Evolutionary conservation across 2,329 filamentous ascomycete species (phyloP), one percentile per base, ranked within the genome.

Genomic region (Coniochaeta pulveracea): DNA sequence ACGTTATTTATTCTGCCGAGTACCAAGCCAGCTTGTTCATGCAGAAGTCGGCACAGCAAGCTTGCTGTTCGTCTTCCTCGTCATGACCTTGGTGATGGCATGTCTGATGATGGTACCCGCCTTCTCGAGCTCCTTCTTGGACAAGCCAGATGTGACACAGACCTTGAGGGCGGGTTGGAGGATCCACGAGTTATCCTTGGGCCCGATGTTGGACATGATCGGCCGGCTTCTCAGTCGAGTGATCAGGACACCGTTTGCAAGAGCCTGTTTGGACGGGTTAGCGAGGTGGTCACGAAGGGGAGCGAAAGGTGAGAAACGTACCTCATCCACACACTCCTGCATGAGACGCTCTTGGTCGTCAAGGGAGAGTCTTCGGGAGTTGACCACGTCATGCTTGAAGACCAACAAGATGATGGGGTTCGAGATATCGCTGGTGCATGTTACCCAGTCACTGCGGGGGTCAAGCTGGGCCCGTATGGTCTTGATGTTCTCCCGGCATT

Each of bases 271-370:
- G 26, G 10, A 27, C 14, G 18, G 6, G 11, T 4, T 15, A 10
- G 26, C n/a, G 18, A 12, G 7, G 4, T 6, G 26, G 19, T 16
- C 7, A 30, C 18, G 10, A 23, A 33, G 34, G 26, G 39, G 35
- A 9, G 10, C 28, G 33, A 15, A 19, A 12, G 10, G 21, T 14
- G 11, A 19, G 7, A 19, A 34, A 55, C 72, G 48, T 68, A 93
- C 88, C 80, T 98, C 91, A 39, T 98, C 93, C n/a, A 94, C 85
- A 43, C 85, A 80, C 47, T 98, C 91, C 49, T 93, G 79, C 37
- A 98, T 59, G 12, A 96, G 57, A 37, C 76, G 72, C 48, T 94
- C 85, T 58, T 96, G 85, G 41, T 95, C 89, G 21, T 79, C 71
- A 8, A 72, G 54, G 10, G 64, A 74, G 36, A 93, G 60, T 27